Evolutionary conservation across 1,284 basidiomycete species (phyloP), one percentile per base, ranked within the genome.

Genomic region (Moniliophthora roreri): DNA sequence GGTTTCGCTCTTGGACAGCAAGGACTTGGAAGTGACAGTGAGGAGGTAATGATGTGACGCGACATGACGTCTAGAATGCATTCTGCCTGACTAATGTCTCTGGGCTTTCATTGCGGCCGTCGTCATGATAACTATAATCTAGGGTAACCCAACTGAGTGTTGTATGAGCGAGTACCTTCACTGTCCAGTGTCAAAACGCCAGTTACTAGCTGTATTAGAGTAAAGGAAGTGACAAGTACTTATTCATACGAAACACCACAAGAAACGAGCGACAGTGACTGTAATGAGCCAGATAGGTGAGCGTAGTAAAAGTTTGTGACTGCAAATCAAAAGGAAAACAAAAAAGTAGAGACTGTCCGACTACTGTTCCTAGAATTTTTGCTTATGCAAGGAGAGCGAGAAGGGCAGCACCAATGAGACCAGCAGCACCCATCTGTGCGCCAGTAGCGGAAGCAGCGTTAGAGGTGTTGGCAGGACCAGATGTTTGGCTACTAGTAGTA

Each of bases 401-500:
- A 49, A 80, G 55, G 38, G 70, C 74, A 34, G 73, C 80, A 52
- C 79, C 80, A 48, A 79, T 53, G 36, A 77, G 51, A 56, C 76
- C 81, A 50, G 72, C 77, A 44, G 65, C 66, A 44, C 76, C 77
- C 40, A 74, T 54, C 20, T 69, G 62, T 15, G 67, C 70, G 42
- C 61, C 58, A 4, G 72, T 68, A 20, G 67, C 59, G 20, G 70
- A 60, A 1, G 71, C 74, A 47, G 68, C 63, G 49, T 64, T 59
- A 24, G 55, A 58, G 28, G 54, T 48, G n/a, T 62, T 32, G 15
- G 62, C 35, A 50, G 26, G 26, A 8, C 36, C 20, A 10, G 56
- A 16, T 47, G 58, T 48, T 24, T 57, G 53, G 21, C 52, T 53
- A 11, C 56, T 21, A 9, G 48, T 36, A 36, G 55, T 44, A 49